A percentile compares a stretch with the other conserved stretches of the same genome.
Conservation (phyloP, 179 eudicot species). For the Patellifolia procumbens region DNA sequence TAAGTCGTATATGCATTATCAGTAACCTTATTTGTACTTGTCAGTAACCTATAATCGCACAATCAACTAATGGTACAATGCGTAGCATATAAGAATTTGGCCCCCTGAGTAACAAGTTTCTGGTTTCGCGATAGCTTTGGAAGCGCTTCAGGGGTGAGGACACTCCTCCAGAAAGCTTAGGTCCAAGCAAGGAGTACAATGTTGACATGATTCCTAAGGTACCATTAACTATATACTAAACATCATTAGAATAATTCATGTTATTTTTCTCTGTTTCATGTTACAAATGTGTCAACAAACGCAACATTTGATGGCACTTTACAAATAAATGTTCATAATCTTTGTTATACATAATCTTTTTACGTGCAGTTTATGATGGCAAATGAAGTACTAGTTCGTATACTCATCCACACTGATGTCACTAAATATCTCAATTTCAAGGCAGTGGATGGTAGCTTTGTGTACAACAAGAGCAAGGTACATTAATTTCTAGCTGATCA, state of each 20-base stretch:
- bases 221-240: not conserved
- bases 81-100: no score
- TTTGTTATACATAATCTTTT: not conserved
- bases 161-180: constrained; percentile 57
- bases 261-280: not conserved
- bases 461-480: constrained; percentile 87
- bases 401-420: constrained; percentile 75
- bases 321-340: not conserved
- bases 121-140: constrained; percentile 54
- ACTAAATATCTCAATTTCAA: constrained; percentile 83
- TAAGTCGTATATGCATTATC: no score
- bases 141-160: constrained; percentile 66
- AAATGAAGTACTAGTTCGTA: constrained; percentile 72
- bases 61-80: no score
- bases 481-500: no score
- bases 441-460: constrained; percentile 91
- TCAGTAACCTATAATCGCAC: no score
- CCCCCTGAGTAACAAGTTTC: not conserved
- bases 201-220: constrained; percentile 93
- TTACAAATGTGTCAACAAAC: not conserved
- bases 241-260: not conserved
- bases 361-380: constrained; percentile 81
- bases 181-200: constrained; percentile 80
- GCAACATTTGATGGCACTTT: not conserved
- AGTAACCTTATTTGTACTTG: no score